Evolutionary conservation across 257 asterid species (phyloP).

Genomic region (Verbena officinalis): DNA sequence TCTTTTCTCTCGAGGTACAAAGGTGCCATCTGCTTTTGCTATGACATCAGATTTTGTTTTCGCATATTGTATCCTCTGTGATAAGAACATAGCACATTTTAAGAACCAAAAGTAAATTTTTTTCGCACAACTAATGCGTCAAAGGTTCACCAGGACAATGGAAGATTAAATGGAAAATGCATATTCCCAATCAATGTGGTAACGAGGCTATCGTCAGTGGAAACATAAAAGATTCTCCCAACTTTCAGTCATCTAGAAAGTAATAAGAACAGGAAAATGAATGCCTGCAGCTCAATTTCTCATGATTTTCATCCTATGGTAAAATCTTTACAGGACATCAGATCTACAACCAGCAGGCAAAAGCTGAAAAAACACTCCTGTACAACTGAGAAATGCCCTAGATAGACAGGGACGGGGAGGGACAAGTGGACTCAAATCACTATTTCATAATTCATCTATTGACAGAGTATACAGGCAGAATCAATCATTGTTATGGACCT

Average conservation of each 20-base stretch:
- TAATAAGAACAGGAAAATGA: conserved; percentile 1
- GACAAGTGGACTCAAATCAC: too few species aligned
- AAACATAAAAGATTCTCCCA: background rate
- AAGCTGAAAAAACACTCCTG: background rate
- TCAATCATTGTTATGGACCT: background rate
- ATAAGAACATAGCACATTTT: conserved; percentile 18
- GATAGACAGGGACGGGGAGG: too few species aligned
- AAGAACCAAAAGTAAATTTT: too few species aligned
- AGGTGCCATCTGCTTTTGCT: conserved; percentile 92
- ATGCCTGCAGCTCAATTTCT: background rate
- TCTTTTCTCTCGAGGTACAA: conserved; percentile 88
- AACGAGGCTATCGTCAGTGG: conserved; percentile 7
- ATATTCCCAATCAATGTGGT: too few species aligned
- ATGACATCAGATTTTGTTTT: conserved; percentile 89
- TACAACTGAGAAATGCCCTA: background rate
- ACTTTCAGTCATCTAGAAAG: background rate
- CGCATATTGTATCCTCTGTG: conserved; percentile 90
- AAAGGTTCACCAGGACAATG: background rate
- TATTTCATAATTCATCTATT: too few species aligned
- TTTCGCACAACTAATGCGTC: background rate
- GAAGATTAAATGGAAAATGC: background rate
- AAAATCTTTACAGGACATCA: background rate
- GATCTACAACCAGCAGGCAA: conserved; percentile 1
- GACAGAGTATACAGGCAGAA: too few species aligned
- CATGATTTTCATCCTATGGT: background rate